Conservation (phyloP, 345 rosid genomes). For the Xanthoceras sorbifolium region DNA sequence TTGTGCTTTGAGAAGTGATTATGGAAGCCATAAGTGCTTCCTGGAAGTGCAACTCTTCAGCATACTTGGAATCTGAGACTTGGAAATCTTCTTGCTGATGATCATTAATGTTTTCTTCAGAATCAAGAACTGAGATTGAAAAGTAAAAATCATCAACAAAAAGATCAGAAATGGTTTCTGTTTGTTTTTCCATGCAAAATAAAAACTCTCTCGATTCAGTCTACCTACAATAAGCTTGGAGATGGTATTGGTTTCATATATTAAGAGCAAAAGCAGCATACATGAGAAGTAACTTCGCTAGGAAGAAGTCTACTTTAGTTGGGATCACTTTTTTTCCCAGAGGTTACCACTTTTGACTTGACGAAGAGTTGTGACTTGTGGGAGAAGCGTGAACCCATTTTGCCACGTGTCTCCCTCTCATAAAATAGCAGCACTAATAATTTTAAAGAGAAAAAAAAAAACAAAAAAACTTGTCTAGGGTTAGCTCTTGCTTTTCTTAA, state of each 20-base stretch:
- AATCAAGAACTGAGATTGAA: slow-evolving; percentile 4
- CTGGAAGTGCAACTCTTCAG: slow-evolving; percentile 34
- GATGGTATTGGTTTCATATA: background rate
- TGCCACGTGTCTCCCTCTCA: too few relatives aligned
- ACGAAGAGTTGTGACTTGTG: too few relatives aligned
- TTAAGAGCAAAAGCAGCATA: background rate
- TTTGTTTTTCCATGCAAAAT: background rate
- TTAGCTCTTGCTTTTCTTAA: too few relatives aligned
- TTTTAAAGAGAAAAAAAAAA: too few relatives aligned
- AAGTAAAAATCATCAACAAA: slow-evolving; percentile 33
- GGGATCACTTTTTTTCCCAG: background rate
- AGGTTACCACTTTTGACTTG: background rate
- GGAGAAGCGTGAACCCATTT: too few relatives aligned
- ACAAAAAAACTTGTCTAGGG: too few relatives aligned
- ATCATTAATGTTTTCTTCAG: background rate
- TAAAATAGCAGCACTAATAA: too few relatives aligned
- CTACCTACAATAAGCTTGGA: background rate
- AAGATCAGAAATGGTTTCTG: background rate
- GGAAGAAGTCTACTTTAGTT: background rate
- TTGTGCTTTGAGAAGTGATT: background rate
- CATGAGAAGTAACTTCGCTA: background rate
- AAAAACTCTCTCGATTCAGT: background rate
- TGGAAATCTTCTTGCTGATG: background rate
- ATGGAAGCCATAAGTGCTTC: slow-evolving; percentile 29
- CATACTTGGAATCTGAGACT: slow-evolving; percentile 32